Evolutionary conservation across 345 rosid species (phyloP), one percentile per base, ranked within the genome.

Genomic region (Erysimum cheiranthoides): DNA sequence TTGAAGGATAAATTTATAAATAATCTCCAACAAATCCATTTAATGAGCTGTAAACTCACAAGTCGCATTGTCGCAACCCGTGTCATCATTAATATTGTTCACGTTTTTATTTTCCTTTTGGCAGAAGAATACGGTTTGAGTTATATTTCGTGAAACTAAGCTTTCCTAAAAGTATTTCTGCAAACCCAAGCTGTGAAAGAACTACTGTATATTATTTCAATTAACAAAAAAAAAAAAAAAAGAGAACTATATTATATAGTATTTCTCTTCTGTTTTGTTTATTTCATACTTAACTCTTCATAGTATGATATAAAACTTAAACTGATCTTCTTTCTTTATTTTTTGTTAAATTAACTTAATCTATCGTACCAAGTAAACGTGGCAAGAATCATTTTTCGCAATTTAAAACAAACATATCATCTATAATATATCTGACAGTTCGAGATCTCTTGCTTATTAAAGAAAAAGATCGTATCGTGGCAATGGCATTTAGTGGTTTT

Each of bases 71-170:
- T 52, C 56, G 17, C 17, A 69, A 34, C 74, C 70, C 79, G 79
- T 76, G 79, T 50, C 32, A 34, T 51, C 74, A 76, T 68, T 76
- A 69, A 69, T 61, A 61, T 27, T 6, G 65, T 69, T 76, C 79
- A 76, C 79, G 74, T 52, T 52, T 43, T 10, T 38, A 13, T 51
- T 68, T 52, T 27, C 54, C 60, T 52, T 76, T 61, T 51, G 68
- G 46, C 46, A 52, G 46, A 68, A 49, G 54, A 59, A 38, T 60
- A 60, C 79, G 54, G 60, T 50, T 47, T 30, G 27, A 46, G 61
- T 66, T 75, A 60, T 25, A 60, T 40, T 50, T 60, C 69, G 47
- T 75, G 69, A 40, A 68, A n/a, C 5, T 59, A n/a, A 50, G 38
- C 34, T 10, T 35, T 66, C 46, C 5, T 1, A 0, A 17, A 35